Evolutionary conservation across 2,329 filamentous ascomycete species (phyloP).

Genomic region (Claviceps sp.): DNA sequence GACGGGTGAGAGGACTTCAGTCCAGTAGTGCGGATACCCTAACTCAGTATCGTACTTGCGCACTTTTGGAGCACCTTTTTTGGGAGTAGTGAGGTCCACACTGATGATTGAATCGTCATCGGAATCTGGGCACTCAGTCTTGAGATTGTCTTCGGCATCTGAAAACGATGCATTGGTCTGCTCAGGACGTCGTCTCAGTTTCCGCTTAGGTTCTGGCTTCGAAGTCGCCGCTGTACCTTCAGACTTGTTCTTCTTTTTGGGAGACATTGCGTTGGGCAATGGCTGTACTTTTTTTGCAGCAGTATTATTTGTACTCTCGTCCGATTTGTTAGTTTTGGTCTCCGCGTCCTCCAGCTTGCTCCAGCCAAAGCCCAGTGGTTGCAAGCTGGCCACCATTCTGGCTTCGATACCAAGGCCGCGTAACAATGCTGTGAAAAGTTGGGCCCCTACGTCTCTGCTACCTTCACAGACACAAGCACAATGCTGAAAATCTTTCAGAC

Average conservation of each 20-base stretch:
- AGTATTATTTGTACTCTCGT: neutral
- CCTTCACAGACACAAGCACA: slow-evolving; percentile 59
- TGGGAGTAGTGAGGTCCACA: slow-evolving; percentile 26
- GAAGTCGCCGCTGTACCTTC: slow-evolving; percentile 1
- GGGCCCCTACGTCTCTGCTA: slow-evolving; percentile 75
- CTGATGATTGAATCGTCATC: slow-evolving; percentile 49
- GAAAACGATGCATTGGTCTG: neutral
- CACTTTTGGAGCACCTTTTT: slow-evolving; percentile 21
- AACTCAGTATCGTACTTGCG: slow-evolving; percentile 61
- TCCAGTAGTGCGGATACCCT: slow-evolving; percentile 83
- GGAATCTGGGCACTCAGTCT: slow-evolving; percentile 29
- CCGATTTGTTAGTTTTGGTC: slow-evolving; percentile 24
- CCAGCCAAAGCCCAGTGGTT: slow-evolving; percentile 83
- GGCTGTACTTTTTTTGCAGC: neutral
- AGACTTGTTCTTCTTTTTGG: slow-evolving; percentile 1
- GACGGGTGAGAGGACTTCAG: slow-evolving; percentile 71
- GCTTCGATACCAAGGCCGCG: slow-evolving; percentile 71
- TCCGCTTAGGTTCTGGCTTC: neutral
- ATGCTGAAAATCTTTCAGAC: slow-evolving; percentile 52
- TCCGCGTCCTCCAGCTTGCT: slow-evolving; percentile 72
- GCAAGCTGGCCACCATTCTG: slow-evolving; percentile 70
- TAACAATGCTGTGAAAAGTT: slow-evolving; percentile 78
- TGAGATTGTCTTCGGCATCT: slow-evolving; percentile 31
- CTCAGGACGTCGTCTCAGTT: neutral
- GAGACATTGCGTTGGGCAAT: slow-evolving; percentile 6